Conservation (phyloP, 2,329 filamentous ascomycete species). For the Pezicula rhizophila region DNA sequence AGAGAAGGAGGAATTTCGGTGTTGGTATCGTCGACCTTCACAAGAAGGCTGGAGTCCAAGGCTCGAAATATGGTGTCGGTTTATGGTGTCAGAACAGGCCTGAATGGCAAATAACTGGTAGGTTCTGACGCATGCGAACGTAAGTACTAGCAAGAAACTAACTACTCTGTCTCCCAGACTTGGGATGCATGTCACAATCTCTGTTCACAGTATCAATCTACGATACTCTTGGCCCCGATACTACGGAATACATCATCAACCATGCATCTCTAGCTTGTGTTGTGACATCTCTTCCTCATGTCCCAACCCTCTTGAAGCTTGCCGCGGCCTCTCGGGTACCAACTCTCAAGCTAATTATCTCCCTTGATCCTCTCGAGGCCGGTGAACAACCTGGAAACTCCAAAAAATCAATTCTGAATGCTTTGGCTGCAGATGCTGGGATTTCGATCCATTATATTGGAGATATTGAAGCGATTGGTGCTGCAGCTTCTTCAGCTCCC, state of each 20-base stretch:
- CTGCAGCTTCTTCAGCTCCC: conserved; percentile 54
- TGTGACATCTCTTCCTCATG: conserved; percentile 72
- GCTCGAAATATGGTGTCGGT: conserved; percentile 66
- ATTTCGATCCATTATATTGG: conserved; percentile 73
- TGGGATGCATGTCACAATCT: conserved; percentile 80
- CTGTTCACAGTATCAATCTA: conserved; percentile 91
- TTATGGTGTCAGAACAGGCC: conserved; percentile 84
- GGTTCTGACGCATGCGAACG: conserved; percentile 16
- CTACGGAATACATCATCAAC: conserved; percentile 93
- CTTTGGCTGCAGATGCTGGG: conserved; percentile 67
- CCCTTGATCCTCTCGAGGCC: conserved; percentile 73
- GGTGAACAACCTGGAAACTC: conserved; percentile 73
- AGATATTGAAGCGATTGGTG: conserved; percentile 78
- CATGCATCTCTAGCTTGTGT: conserved; percentile 74
- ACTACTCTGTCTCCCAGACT: conserved; percentile 47
- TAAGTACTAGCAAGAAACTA: conserved; percentile 6
- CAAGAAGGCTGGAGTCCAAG: conserved; percentile 60
- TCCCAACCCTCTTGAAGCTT: conserved; percentile 75
- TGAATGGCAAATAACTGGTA: conserved; percentile 80
- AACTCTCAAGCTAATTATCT: conserved; percentile 79
- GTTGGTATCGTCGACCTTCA: conserved; percentile 81
- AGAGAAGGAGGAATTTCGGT: conserved; percentile 77
- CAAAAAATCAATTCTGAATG: conserved; percentile 72
- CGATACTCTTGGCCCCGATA: conserved; percentile 86
- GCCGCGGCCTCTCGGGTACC: conserved; percentile 64